Base-by-base conservation (phyloP, 2,329 filamentous ascomycete species). In the Zasmidium cellare region DNA sequence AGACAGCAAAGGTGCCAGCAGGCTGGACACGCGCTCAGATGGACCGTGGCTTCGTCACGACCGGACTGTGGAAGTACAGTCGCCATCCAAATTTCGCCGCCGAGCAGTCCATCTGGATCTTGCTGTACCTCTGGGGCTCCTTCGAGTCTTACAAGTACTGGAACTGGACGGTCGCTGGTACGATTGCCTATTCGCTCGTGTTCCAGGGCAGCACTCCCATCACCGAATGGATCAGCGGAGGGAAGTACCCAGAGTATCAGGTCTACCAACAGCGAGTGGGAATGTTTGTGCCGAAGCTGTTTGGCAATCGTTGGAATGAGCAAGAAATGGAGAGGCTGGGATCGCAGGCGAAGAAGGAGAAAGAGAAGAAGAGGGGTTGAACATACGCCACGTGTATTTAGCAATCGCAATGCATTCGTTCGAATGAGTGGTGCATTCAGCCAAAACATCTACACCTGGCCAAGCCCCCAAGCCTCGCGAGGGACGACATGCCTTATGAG, bases 61-160 rank as follows among this genome's bases (percentile, higher is more conserved):
- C 82, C 3, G 94, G 94, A 0, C 80, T 99, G 7, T 99, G 90
- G 88, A 88, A 87, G 0, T 92, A 87, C 79, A 93, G 89, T 66
- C 84, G 94, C 47, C 96, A 99, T 74, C 94, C 94, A 49, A 99
- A 99, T 75, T 99, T 97, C 71, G 86, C 90, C 3, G 91, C 90
- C 3, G 94, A 99, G 76, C 94, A 97, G 76, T 80, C 86, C 25
- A 86, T 97, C 67, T 99, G 94, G 94, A 81, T 96, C 54, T 78
- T 86, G 9, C 76, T 97, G 53, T 97, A 97, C 74, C 84, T 91
- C 69, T 99, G 93, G 94, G 86, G 84, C 65, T 93, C 89, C 74
- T 88, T 85, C 71, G 83, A 87, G 55, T 90, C 87, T 28, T 83
- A 86, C 55, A 85, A 81, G 1, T 79, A 87, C 45, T 87, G 87